Evolutionary conservation across 768 basidiomycete genomes (phyloP), one percentile per base, ranked within the genome.

Genomic region (Boletus tylopilopsis): DNA sequence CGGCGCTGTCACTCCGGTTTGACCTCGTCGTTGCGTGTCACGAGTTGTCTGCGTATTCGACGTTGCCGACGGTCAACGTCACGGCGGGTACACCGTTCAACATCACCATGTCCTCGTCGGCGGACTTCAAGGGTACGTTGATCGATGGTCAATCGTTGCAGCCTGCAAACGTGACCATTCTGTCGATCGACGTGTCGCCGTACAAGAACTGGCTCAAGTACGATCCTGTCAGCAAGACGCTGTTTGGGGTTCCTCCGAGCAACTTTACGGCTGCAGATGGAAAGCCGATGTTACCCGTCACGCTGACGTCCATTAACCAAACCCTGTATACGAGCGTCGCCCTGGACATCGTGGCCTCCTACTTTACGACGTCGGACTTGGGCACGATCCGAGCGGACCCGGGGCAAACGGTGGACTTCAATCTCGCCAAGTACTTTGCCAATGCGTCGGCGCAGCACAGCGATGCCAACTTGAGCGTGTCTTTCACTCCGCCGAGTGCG

Each of bases 31-130:
- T 92, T 29, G 81, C 88, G 3, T 64, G 72, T 18, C 83, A 91
- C 62, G 85, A 92, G 48, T 69, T 94, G 49, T 80, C 81, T 38
- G 57, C 71, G 7, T 63, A 67, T 11, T 42, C 63, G 12, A 63
- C 77, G 33, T 75, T 88, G 16, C 79, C 82, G 11, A 79, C 79
- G 7, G 76, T 91, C 66, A 93, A 94, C 56, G 66, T 88, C 33
- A 91, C 91, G 0, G 72, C 75, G 3, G 76, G 72, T 11, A 72
- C 73, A 5, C 58, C 74, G 33, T 79, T 85, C 73, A 70, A 75
- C 53, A 51, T 88, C 54, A 72, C 68, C 38, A 68, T 84, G 44
- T 58, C 70, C 48, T 81, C 82, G 15, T 64, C 76, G 54, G 73
- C 69, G 32, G 84, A 90, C 66, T 84, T 83, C 50, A 67, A 72